Evolutionary conservation across 306 rosid genomes (phyloP), one percentile per base, ranked within the genome.

Genomic region (Trifolium subterraneum): DNA sequence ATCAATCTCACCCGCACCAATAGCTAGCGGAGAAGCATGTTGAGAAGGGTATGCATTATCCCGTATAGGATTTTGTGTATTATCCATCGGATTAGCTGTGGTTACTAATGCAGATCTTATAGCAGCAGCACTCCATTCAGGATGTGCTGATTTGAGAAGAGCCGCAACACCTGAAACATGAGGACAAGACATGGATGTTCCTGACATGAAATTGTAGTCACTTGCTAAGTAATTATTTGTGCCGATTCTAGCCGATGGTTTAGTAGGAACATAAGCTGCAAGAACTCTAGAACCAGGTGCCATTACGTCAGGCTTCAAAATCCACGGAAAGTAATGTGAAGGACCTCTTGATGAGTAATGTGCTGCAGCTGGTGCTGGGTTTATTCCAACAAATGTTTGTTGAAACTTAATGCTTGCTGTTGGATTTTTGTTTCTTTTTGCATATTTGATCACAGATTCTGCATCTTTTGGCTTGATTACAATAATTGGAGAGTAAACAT

Each of bases 1-100:
- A 31, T 84, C 84, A 20, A 86, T 76, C 45, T 84, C 76, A 16
- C 88, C 90, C 3, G 87, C 71, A 62, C 90, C 93, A 44, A 88
- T 84, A 5, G 80, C 83, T 4, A 84, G 63, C 29, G 88, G 88
- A 1, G 90, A 86, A 31, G 86, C 88, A 39, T 36, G 31, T 66
- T 44, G 72, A 59, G 42, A 29, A 36, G 25, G 51, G 16, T 71
- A 25, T 2, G 27, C 81, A 36, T 61, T 72, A 55, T 83, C 86
- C 20, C 51, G 59, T 25, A 87, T 83, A 4, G 85, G 83, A 48
- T 62, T 81, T 8, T 12, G 4, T 0, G 84, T 81, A 38, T 81
- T 81, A 25, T 81, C 81, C 4, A 76, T 4, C 47, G 52, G 23
- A 67, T 59, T 81, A 15, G 85, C 85, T 8, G 81, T 81, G 66